Base-by-base conservation (phyloP, 495 filamentous ascomycete species). In the Xylaria curta region DNA sequence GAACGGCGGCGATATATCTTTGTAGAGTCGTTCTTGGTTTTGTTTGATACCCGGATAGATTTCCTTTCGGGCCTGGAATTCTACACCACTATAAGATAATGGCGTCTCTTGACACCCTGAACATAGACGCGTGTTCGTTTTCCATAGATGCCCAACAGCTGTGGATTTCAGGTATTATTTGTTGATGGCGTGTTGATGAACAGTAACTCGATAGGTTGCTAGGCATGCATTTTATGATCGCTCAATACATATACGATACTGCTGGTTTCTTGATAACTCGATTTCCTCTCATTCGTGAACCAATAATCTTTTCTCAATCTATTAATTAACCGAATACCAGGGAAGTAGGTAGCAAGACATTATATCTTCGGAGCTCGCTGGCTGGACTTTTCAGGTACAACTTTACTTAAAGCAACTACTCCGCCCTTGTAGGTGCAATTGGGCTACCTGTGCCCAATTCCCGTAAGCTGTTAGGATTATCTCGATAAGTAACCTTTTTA, bases 1-100 rank as follows among this genome's bases (percentile, higher is more conserved):
- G 73, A 68, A 47, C 66, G 44, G 68, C 21, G 54, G 44, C 65
- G 58, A 60, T 60, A 24, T 66, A 63, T 47, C 66, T 68, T 49
- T 69, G 38, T 68, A 69, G 67, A 76, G 60, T 66, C 69, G 70
- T 63, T 62, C 67, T 71, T 62, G 63, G 56, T 66, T 67, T 70
- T 78, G 72, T 71, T 79, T 79, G 78, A 79, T 79, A 79, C 78
- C 78, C 78, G 78, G 78, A 76, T 79, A 79, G 78, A 79, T 78
- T 75, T 76, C 71, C 70, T 72, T 74, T 74, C 73, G 75, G 75
- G 75, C 68, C 63, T 65, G 61, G 72, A 70, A 70, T 61, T 73
- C 44, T 62, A 68, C 70, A 66, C 24, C 40, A 61, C 33, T 66
- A 72, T 58, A 36, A 58, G 31, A 66, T 51, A 21, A 26, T 71